These are phyloP conservation scores for Suhomyces sp. DNA, from an alignment of 805 yeast species.

Conservation along the genomic window DNA sequence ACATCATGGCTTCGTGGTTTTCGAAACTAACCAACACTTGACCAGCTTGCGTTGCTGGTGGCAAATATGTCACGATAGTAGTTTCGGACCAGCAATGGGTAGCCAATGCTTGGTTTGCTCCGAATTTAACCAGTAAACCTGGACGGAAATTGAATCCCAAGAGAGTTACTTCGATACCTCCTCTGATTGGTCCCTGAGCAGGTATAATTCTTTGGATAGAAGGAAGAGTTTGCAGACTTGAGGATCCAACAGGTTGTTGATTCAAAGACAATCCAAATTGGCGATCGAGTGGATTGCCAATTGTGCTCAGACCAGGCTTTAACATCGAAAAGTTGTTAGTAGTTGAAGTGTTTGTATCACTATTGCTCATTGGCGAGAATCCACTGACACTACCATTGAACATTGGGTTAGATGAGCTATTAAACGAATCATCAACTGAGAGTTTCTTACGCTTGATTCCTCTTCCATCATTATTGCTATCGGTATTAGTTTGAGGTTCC, in stretches of 20 bases:
- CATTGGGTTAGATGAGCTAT: constrained; percentile 37
- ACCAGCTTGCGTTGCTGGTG: constrained; percentile 88
- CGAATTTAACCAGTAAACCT: constrained; percentile 83
- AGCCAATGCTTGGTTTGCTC: constrained; percentile 72
- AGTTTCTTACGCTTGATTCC: constrained; percentile 49
- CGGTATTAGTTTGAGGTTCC: constrained; percentile 46
- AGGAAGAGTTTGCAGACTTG: constrained; percentile 38
- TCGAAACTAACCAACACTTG: constrained; percentile 88
- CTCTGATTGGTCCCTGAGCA: constrained; percentile 91
- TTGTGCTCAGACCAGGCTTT: constrained; percentile 1
- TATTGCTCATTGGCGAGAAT: constrained; percentile 46
- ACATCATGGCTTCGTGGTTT: constrained; percentile 39
- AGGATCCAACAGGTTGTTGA: constrained; percentile 9
- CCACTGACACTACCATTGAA: constrained; percentile 39
- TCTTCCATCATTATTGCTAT: constrained; percentile 30
- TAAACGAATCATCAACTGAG: constrained; percentile 45
- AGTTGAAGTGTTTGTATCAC: constrained; percentile 39
- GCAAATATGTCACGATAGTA: constrained; percentile 89
- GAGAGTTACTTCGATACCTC: constrained; percentile 93
- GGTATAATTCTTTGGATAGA: constrained; percentile 87
- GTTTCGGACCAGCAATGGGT: constrained; percentile 97
- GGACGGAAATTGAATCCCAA: constrained; percentile 84
- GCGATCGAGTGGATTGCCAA: constrained; percentile 2
- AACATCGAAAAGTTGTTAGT: constrained; percentile 10
- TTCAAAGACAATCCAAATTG: constrained; percentile 11